Conservation (phyloP, 495 filamentous ascomycete species). For the Aspergillus kassunensis region DNA sequence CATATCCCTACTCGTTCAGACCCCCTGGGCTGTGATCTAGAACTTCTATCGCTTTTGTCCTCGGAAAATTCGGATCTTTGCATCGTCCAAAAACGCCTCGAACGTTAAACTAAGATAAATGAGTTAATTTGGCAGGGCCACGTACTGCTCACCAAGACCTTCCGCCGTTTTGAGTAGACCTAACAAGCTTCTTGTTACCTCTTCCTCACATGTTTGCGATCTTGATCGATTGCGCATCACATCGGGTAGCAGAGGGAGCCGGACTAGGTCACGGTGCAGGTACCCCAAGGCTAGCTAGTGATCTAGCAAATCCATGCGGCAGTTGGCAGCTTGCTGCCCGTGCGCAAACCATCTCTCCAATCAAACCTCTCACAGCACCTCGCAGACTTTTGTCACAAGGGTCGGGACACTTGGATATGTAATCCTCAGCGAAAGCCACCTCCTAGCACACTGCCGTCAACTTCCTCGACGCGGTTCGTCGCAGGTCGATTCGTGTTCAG, state of each 20-base stretch:
- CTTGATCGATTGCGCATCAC: slow-evolving; percentile 15
- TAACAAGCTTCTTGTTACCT: slow-evolving; percentile 8
- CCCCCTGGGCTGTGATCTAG: slow-evolving; percentile 23
- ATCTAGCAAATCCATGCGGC: slow-evolving; percentile 23
- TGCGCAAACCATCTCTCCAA: slow-evolving; percentile 29
- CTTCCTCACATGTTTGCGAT: slow-evolving; percentile 7
- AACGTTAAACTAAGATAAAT: slow-evolving; percentile 22
- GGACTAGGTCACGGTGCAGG: slow-evolving; percentile 25
- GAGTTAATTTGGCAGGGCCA: slow-evolving; percentile 22
- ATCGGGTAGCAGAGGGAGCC: slow-evolving; percentile 11
- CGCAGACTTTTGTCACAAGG: slow-evolving; percentile 29
- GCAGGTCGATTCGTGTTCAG: slow-evolving; percentile 26
- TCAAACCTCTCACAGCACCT: slow-evolving; percentile 34
- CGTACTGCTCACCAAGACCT: slow-evolving; percentile 16
- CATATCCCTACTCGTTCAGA: slow-evolving; percentile 4
- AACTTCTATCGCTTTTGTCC: slow-evolving; percentile 20
- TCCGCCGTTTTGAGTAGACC: not conserved
- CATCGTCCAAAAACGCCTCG: slow-evolving; percentile 28
- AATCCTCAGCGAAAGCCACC: slow-evolving; percentile 19
- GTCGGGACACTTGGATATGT: slow-evolving; percentile 18
- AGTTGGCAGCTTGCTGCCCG: slow-evolving; percentile 31
- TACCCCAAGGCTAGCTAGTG: slow-evolving; percentile 22
- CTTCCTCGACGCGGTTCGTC: slow-evolving; percentile 28
- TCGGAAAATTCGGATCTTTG: slow-evolving; percentile 17
- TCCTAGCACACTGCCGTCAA: slow-evolving; percentile 25